phyloP scores from a whole-genome alignment of 129 eudicot genomes.

The Chrysanthemum seticuspe region DNA sequence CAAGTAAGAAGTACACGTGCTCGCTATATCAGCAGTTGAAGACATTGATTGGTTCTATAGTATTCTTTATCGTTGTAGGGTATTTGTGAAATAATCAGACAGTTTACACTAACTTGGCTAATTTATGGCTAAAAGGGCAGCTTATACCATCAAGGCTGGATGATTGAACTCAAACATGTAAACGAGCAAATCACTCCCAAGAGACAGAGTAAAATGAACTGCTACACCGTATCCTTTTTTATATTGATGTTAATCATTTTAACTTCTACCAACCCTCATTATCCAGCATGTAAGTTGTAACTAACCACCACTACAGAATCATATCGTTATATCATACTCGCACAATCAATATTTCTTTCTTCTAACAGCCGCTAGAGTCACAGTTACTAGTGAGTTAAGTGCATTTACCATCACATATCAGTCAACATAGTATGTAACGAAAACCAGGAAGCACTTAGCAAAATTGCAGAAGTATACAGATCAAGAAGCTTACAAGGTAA shows the following conservation, averaged over 20 bases:
- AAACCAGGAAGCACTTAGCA: not conserved
- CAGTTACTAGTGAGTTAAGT: conserved; percentile 2
- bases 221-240: too few species aligned
- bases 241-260: not conserved
- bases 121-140: too few species aligned
- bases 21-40: not conserved
- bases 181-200: too few species aligned
- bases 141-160: too few species aligned
- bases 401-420: conserved; percentile 18
- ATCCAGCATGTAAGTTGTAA: not conserved
- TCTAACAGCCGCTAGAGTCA: not conserved
- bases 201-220: not conserved
- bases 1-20: not conserved
- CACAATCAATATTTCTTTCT: conserved; percentile 1
- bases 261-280: conserved; percentile 9
- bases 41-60: not conserved
- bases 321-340: not conserved
- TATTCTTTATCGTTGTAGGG: too few species aligned
- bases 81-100: too few species aligned
- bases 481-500: conserved; percentile 62
- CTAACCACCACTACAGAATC: not conserved
- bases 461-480: conserved; percentile 1
- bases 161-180: too few species aligned
- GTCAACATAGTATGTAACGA: not conserved
- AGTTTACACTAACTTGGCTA: too few species aligned